Evolutionary conservation across 2,329 filamentous ascomycete genomes (phyloP).

Genomic region (Penicillium sp.): DNA sequence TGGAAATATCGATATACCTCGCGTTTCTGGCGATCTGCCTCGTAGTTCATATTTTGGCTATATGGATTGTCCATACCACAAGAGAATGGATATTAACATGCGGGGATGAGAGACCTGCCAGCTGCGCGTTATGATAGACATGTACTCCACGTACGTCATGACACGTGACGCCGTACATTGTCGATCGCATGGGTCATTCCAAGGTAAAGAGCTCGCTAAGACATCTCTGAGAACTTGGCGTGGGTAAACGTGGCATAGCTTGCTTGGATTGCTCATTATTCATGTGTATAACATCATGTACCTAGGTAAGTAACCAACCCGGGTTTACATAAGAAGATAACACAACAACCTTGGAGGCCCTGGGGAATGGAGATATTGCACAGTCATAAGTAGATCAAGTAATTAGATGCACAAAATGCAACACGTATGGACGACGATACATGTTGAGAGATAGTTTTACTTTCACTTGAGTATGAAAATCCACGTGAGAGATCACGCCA

Average conservation of each 20-base stretch:
- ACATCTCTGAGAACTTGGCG: not conserved
- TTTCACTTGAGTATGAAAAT: not conserved
- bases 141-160: not conserved
- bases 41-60: not conserved
- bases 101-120: not conserved
- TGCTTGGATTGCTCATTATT: not conserved
- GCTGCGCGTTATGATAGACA: not conserved
- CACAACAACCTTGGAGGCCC: not conserved
- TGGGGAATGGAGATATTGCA: not conserved
- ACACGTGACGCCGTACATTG: not conserved
- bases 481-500: not conserved
- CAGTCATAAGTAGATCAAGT: not conserved
- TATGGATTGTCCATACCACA: not conserved
- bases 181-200: not conserved
- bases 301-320: not conserved
- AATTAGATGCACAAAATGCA: not conserved
- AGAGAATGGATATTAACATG: not conserved
- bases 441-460: not conserved
- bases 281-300: not conserved
- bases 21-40: constrained; percentile 14
- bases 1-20: constrained; percentile 21
- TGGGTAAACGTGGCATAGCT: not conserved
- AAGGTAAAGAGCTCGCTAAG: not conserved
- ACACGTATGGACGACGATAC: not conserved
- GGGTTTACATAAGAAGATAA: not conserved